These are phyloP conservation scores for Aspergillus nanangensis DNA, from an alignment of 495 filamentous ascomycete species.

Conservation along the genomic window DNA sequence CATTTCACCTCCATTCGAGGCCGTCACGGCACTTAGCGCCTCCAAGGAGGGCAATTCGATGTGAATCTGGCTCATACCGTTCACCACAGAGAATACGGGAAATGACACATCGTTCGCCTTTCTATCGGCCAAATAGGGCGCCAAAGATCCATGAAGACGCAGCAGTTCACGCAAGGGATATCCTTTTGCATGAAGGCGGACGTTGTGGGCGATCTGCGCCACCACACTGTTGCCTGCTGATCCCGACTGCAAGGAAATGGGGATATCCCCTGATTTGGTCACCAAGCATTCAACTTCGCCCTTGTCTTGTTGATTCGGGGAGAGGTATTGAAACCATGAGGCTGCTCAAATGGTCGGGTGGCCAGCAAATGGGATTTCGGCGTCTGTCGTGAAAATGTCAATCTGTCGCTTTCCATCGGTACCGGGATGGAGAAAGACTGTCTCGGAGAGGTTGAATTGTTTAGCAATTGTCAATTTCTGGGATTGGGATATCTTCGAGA, in stretches of 20 bases:
- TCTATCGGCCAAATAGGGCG: conserved; percentile 15
- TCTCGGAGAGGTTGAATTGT: conserved; percentile 87
- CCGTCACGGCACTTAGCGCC: conserved; percentile 26
- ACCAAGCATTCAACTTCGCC: conserved; percentile 35
- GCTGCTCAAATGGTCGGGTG: conserved; percentile 74
- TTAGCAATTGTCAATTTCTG: conserved; percentile 53
- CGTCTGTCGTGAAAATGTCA: conserved; percentile 65
- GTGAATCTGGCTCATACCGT: conserved; percentile 67
- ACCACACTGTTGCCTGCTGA: conserved; percentile 26
- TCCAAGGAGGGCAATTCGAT: conserved; percentile 45
- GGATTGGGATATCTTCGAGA: conserved; percentile 23
- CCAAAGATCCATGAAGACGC: conserved; percentile 25
- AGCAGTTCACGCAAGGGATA: conserved; percentile 26
- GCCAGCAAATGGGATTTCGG: conserved; percentile 70
- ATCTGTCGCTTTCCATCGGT: conserved; percentile 35
- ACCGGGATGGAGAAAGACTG: conserved; percentile 63
- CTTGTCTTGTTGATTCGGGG: conserved; percentile 24
- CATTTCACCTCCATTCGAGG: conserved; percentile 21
- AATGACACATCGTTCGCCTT: conserved; percentile 7
- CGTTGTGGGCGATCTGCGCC: conserved; percentile 61
- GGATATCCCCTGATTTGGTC: conserved; percentile 61
- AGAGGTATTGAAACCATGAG: conserved; percentile 42
- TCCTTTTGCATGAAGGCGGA: conserved; percentile 52
- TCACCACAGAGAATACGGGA: conserved; percentile 33
- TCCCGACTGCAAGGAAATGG: conserved; percentile 30